These are phyloP conservation scores for Xylaria intraflava DNA, from an alignment of 495 filamentous ascomycete species.

Conservation along the genomic window DNA sequence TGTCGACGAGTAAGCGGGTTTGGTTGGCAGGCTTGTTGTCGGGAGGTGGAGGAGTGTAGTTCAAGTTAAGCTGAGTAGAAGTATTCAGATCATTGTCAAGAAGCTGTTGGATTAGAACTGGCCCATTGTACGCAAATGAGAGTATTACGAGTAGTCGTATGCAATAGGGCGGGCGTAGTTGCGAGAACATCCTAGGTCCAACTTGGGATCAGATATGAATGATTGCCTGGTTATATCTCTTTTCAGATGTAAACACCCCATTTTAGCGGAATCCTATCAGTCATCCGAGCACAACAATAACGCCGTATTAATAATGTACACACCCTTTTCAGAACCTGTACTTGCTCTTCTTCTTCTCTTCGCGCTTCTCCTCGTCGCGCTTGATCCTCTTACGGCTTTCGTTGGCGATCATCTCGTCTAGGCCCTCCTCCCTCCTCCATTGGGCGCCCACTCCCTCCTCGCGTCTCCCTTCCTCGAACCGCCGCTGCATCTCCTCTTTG, in stretches of 20 bases:
- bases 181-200: too few species aligned
- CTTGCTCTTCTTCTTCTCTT: conserved; percentile 36
- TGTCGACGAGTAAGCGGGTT: not conserved
- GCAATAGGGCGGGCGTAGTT: not conserved
- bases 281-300: not conserved
- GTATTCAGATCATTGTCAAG: too few species aligned
- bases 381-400: conserved; percentile 86
- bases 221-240: not conserved
- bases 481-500: conserved; percentile 48
- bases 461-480: conserved; percentile 71
- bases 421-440: conserved; percentile 85
- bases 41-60: not conserved
- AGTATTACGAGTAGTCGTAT: not conserved
- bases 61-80: not conserved
- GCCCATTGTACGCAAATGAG: too few species aligned
- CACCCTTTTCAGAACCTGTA: conserved; percentile 25
- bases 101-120: too few species aligned
- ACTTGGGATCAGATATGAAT: not conserved
- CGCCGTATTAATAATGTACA: not conserved
- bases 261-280: not conserved
- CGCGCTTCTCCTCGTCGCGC: conserved; percentile 70
- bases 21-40: not conserved
- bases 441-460: conserved; percentile 58
- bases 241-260: not conserved
- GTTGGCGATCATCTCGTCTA: conserved; percentile 93